Evolutionary conservation across 306 rosid species (phyloP).

Genomic region (Phaseolus lunatus): DNA sequence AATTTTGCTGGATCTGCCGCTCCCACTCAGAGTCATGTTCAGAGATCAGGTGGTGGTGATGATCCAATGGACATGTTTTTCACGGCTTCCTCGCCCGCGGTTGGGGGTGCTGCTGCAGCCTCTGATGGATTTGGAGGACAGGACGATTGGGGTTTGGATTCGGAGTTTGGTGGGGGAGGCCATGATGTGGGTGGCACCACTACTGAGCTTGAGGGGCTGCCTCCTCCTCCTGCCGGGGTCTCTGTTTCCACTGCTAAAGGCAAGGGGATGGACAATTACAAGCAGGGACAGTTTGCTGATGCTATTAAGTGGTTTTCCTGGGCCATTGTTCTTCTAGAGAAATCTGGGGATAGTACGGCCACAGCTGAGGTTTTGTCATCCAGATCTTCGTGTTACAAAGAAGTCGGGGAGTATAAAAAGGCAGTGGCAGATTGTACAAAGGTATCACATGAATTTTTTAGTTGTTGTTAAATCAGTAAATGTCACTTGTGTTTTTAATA

Average conservation of each 20-base stretch:
- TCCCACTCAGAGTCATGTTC: constrained; percentile 52
- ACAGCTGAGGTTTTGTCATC: constrained; percentile 74
- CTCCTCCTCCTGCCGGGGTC: constrained; percentile 95
- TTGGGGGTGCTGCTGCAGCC: constrained; percentile 44
- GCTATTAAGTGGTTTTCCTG: constrained; percentile 99
- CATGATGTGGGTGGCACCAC: constrained; percentile 75
- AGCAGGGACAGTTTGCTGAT: constrained; percentile 96
- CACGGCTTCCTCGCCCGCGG: constrained; percentile 57
- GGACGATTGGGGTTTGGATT: constrained; percentile 86
- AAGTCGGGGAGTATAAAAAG: constrained; percentile 97
- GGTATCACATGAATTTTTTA: constrained; percentile 51
- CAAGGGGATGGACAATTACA: constrained; percentile 93
- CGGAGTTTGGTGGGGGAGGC: constrained; percentile 71
- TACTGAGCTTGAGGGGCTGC: constrained; percentile 96
- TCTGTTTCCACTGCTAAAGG: constrained; percentile 75
- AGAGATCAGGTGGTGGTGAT: constrained; percentile 50
- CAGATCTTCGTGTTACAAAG: constrained; percentile 98
- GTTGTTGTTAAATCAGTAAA: constrained; percentile 4
- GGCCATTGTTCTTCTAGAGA: constrained; percentile 86
- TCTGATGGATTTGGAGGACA: constrained; percentile 53
- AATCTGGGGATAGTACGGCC: constrained; percentile 64
- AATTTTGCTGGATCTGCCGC: constrained; percentile 56
- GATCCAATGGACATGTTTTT: constrained; percentile 87
- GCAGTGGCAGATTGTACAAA: constrained; percentile 97
- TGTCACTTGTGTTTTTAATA: background rate